Evolutionary conservation across 805 yeast genomes (phyloP), one percentile per base, ranked within the genome.

Genomic region (Monosporozyma yasuniensis): DNA sequence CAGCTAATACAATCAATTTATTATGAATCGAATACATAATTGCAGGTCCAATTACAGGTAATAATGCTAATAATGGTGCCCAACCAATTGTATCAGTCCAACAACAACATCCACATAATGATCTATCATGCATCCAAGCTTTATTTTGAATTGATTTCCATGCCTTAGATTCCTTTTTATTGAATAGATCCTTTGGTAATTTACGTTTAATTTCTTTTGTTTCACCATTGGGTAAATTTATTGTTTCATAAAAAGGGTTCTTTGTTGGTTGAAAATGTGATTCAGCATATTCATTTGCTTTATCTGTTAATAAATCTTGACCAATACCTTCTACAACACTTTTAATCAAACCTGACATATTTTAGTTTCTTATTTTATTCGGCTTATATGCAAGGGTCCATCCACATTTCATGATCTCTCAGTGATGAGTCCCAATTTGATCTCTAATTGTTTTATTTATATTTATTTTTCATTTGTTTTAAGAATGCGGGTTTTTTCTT

Each of bases 51-150:
- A 91, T 65, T 0, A 78, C 84, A 0, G 98, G 98, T 9, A 91
- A 49, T 8, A 87, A 67, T 1, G 83, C 75, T 38, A 83, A 74
- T 12, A 89, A 47, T 1, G 96, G 93, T 1, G 84, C 91, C 60
- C 83, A 66, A 0, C 96, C 96, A 18, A 85, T 57, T 1, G 93
- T 91, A 55, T 87, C 75, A 10, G 62, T 53, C 63, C 67, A 66
- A 81, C 89, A 55, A 78, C 73, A 11, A 54, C 90, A 82, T 0
- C 96, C 96, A 64, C 85, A 72, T 59, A 87, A 78, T 63, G 95
- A 87, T 56, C 77, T 76, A 63, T 91, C 98, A 61, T 91, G 89
- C 14, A 76, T 60, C 96, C 96, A 90, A 0, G 97, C 97, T 52
- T 79, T 75, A 47, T 70, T 73, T 60, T 83, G 90, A n/a, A 89